Evolutionary conservation across 106 monocot genomes (phyloP).

Genomic region (Phalaenopsis aphrodite): DNA sequence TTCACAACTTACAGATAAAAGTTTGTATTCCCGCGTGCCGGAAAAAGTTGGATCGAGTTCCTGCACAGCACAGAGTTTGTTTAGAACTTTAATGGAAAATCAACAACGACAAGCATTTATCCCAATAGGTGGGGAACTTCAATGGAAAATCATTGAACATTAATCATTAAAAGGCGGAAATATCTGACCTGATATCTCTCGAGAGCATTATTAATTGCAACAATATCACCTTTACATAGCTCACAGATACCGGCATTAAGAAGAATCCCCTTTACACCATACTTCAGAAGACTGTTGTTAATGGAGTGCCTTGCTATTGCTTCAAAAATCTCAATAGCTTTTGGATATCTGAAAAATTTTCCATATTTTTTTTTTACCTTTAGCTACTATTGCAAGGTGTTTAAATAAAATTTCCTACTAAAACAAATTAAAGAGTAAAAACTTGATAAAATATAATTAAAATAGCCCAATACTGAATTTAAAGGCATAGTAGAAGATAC

Average conservation of each 20-base stretch:
- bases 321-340: constrained; percentile 84
- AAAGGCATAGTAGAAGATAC: too few species aligned
- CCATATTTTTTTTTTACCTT: too few species aligned
- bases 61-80: constrained; percentile 8
- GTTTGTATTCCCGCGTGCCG: constrained; percentile 67
- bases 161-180: not conserved
- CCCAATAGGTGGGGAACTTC: too few species aligned
- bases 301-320: constrained; percentile 56
- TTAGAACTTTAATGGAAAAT: not conserved
- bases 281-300: constrained; percentile 79
- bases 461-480: too few species aligned
- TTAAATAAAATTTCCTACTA: too few species aligned
- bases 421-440: too few species aligned
- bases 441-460: too few species aligned
- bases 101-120: too few species aligned
- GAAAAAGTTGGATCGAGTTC: constrained; percentile 71
- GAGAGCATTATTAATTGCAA: constrained; percentile 65
- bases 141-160: not conserved
- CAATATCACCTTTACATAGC: constrained; percentile 77
- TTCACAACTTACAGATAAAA: constrained; percentile 28
- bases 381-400: too few species aligned
- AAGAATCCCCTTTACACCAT: constrained; percentile 76
- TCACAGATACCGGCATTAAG: constrained; percentile 91
- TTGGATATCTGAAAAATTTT: constrained; percentile 51
- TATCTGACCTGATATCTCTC: constrained; percentile 59